These are phyloP conservation scores for Coccomyxa subellipsoidea DNA, from an alignment of 163 green algal genomes.

Conservation along the genomic window DNA sequence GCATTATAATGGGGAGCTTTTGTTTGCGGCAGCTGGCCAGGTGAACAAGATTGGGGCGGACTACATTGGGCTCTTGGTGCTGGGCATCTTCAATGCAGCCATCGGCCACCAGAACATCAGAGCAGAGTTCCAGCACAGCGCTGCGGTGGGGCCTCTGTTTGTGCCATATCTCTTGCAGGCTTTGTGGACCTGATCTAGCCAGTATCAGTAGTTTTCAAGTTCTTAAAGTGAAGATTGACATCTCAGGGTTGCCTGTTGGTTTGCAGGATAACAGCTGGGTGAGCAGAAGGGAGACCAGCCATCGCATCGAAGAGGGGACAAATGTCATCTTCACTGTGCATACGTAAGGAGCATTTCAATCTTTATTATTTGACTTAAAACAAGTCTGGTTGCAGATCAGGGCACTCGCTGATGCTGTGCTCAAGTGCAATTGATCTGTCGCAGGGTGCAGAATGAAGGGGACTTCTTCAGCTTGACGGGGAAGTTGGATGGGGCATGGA, in stretches of 20 bases:
- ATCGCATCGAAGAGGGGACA: conserved; percentile 10
- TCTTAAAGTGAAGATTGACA: no score
- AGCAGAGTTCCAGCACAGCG: not conserved
- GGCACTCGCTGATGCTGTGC: not conserved
- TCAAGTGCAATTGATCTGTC: not conserved
- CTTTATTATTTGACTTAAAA: not conserved
- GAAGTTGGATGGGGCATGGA: not conserved
- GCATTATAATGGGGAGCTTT: not conserved
- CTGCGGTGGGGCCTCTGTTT: not conserved
- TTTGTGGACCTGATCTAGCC: no score
- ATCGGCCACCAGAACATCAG: conserved; percentile 44
- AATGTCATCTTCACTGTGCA: conserved; percentile 21
- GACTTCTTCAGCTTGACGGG: conserved; percentile 3
- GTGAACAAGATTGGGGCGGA: conserved; percentile 61
- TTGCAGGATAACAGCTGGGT: conserved; percentile 18
- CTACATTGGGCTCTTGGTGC: conserved; percentile 58
- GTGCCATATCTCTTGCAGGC: no score
- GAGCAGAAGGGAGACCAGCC: not conserved
- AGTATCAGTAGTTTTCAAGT: no score
- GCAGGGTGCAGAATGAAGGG: conserved; percentile 7
- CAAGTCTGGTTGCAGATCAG: not conserved
- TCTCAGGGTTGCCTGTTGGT: no score
- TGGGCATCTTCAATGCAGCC: conserved; percentile 63
- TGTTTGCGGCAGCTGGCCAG: conserved; percentile 35
- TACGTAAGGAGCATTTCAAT: conserved; percentile 12